These are phyloP conservation scores for Tylopilus sp. DNA, from an alignment of 1,284 basidiomycete species.

Conservation along the genomic window DNA sequence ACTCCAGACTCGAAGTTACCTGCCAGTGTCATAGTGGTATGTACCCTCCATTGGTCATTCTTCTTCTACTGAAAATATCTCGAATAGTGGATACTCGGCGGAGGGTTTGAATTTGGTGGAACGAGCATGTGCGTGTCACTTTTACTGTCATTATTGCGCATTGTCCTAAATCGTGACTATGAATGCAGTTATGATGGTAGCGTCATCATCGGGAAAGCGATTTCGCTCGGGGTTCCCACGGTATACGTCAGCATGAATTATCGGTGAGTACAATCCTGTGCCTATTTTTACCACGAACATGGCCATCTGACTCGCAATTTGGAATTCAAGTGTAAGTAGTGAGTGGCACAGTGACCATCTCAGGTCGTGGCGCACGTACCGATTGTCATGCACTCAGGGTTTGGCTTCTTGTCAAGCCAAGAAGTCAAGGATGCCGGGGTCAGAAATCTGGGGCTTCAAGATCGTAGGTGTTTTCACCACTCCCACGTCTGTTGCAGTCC, in stretches of 20 bases:
- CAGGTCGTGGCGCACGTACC: not conserved
- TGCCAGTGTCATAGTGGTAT: conserved; percentile 49
- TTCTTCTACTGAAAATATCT: too few species aligned
- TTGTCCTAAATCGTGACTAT: too few species aligned
- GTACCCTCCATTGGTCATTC: conserved; percentile 12
- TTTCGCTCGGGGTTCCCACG: conserved; percentile 40
- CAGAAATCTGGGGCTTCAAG: conserved; percentile 65
- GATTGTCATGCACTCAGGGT: conserved; percentile 34
- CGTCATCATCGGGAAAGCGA: conserved; percentile 34
- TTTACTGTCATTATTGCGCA: too few species aligned
- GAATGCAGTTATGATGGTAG: conserved; percentile 36
- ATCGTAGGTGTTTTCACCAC: conserved; percentile 51
- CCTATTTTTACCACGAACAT: too few species aligned
- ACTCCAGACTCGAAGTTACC: conserved; percentile 45
- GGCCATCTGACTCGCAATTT: not conserved
- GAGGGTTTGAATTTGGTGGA: conserved; percentile 47
- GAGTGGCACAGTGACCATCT: conserved; percentile 35
- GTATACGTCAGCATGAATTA: conserved; percentile 52
- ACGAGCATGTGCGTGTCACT: conserved; percentile 2
- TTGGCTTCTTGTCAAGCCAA: conserved; percentile 63
- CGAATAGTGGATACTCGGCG: conserved; percentile 34
- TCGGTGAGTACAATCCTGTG: conserved; percentile 29
- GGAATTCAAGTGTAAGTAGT: conserved; percentile 28
- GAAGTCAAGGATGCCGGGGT: conserved; percentile 62
- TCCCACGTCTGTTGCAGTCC: not conserved